phyloP scores from a whole-genome alignment of 768 basidiomycete genomes.

The Galerina sulciceps region DNA sequence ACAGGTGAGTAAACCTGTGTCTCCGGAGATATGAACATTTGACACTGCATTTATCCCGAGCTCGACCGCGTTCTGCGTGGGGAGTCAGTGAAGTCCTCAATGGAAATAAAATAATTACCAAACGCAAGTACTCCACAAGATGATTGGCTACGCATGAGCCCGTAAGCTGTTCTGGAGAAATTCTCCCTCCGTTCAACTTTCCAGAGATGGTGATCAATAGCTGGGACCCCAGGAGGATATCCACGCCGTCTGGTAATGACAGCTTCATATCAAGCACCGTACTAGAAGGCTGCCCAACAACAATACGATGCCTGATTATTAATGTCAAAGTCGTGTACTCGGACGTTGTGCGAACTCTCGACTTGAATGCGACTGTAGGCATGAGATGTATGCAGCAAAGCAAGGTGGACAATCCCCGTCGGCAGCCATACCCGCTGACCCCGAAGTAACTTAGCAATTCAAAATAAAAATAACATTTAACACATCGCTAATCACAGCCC shows the following conservation, averaged over 20 bases:
- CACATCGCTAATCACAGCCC: constrained; percentile 31
- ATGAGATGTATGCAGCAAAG: constrained; percentile 16
- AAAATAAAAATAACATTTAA: constrained; percentile 16
- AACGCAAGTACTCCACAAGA: constrained; percentile 52
- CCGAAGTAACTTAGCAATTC: no score
- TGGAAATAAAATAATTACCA: constrained; percentile 35
- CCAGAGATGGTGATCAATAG: constrained; percentile 61
- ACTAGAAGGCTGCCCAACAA: constrained; percentile 33
- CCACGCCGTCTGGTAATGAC: constrained; percentile 44
- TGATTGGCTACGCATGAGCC: constrained; percentile 55
- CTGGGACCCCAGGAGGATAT: constrained; percentile 54
- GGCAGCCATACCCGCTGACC: no score
- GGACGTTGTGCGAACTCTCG: constrained; percentile 47
- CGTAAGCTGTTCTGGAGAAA: constrained; percentile 43
- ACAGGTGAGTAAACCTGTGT: constrained; percentile 41
- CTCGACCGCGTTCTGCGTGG: constrained; percentile 56
- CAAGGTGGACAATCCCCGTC: not conserved
- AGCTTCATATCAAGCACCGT: constrained; percentile 33
- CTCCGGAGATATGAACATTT: constrained; percentile 48
- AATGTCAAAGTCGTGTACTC: constrained; percentile 50
- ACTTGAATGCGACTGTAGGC: constrained; percentile 35
- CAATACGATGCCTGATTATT: constrained; percentile 47
- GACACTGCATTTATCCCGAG: constrained; percentile 66
- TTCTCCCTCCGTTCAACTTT: constrained; percentile 44
- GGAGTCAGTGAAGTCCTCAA: not conserved